These are phyloP conservation scores for Pseudonitzschia multiseries DNA, from an alignment of 108 stramenopile genomes.

Conservation along the genomic window DNA sequence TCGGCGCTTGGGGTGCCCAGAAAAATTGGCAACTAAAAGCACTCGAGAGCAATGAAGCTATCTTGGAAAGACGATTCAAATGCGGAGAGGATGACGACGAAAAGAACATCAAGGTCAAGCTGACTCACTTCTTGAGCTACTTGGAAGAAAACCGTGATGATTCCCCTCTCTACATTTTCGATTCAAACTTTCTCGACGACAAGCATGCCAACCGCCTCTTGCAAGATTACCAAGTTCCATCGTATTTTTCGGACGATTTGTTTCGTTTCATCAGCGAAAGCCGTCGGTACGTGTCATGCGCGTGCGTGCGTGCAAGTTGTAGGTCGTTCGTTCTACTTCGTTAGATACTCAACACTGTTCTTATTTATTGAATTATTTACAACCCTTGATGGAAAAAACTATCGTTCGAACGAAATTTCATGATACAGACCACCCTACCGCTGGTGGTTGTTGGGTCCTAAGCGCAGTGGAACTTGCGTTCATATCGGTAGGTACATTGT, in stretches of 20 bases:
- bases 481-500: slow-evolving; percentile 66
- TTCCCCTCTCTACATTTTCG: slow-evolving; percentile 98
- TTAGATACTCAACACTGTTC: too few species aligned
- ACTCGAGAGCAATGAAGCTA: slow-evolving; percentile 44
- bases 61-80: slow-evolving; percentile 75
- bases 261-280: slow-evolving; percentile 89
- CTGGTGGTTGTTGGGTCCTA: slow-evolving; percentile 94
- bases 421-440: slow-evolving; percentile 90
- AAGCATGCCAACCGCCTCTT: slow-evolving; percentile 56
- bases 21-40: slow-evolving; percentile 56
- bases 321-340: too few species aligned
- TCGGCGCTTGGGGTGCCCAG: slow-evolving; percentile 64
- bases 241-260: slow-evolving; percentile 93
- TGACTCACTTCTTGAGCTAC: slow-evolving; percentile 91
- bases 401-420: background rate
- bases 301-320: background rate
- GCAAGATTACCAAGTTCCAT: slow-evolving; percentile 80
- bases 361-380: background rate
- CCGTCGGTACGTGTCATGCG: slow-evolving; percentile 43
- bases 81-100: slow-evolving; percentile 99
- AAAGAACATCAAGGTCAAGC: slow-evolving; percentile 81
- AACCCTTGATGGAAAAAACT: background rate
- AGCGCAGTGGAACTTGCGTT: slow-evolving; percentile 89
- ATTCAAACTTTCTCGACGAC: slow-evolving; percentile 89
- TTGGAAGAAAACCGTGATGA: slow-evolving; percentile 84